Evolutionary conservation across 805 yeast species (phyloP), one percentile per base, ranked within the genome.

Genomic region (Candida wancherniae): DNA sequence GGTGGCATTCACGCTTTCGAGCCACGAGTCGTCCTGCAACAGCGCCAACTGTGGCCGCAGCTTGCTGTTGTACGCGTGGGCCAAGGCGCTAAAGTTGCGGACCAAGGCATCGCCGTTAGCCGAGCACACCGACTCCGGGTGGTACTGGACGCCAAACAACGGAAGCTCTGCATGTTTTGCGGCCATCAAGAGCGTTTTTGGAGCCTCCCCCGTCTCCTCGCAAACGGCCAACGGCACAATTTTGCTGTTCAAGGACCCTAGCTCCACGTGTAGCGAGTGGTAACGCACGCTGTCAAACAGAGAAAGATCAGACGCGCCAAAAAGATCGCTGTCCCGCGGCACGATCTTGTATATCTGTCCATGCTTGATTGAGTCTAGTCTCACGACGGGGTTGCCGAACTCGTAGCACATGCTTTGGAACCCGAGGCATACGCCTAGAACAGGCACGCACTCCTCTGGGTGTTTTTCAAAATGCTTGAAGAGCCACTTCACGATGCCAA

Each of bases 81-180:
- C 77, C 10, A 73, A 36, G 0, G 25, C 18, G 67, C 80, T 75
- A 51, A 90, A 90, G 50, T 83, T 84, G 7, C 45, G 40, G 4
- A 88, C 55, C 30, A 92, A 53, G 8, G 53, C 47, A 2, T 50
- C 66, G 2, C 98, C 98, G 27, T 60, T 46, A 9, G 67, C 62
- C 0, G 97, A 86, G 46, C 95, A 85, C 22, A 90, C 76, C 1
- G 96, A 86, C 50, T 92, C 99, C 0, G 98, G 98, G 50, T 92
- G 99, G 50, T 88, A 94, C 50, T 92, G 99, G 2, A 92, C 97
- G 1, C 95, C 98, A 53, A 67, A 90, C 61, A 82, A 83, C 0
- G 97, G 97, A 13, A 61, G 57, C 0, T 21, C 12, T 0, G 28
- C 43, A 48, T 84, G 88, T 48, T 62, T 71, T 0, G 72, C 92